Evolutionary conservation across 179 eudicot species (phyloP), one percentile per base, ranked within the genome.

Genomic region (Spergularia azorica): DNA sequence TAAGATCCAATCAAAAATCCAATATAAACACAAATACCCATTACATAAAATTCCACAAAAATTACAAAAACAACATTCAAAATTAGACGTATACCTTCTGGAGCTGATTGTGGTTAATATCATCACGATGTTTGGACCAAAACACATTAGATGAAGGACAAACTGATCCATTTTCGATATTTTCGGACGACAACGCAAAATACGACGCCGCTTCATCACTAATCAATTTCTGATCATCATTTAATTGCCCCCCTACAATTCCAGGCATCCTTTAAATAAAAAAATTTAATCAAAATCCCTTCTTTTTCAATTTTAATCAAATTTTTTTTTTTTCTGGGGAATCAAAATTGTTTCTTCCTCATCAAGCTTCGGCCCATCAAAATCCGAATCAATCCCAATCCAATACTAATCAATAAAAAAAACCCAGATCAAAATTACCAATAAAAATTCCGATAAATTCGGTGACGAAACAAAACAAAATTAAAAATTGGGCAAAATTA

Each of bases 41-140:
- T 62, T 70, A 55, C 64, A 80, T 46, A 15, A 70, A 72, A 79
- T 52, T 73, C 15, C 46, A 79, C 72, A 72, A 46, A 73, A 68
- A 51, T 58, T 39, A 48, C 39, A 60, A 20, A 10, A 48, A 63
- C 32, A 55, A 61, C 72, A 77, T 38, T 57, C 9, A 62, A n/a
- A 59, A 75, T 39, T 48, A 14, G 15, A 41, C 60, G 46, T 17
- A 61, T 86, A 95, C 99, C 99, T 95, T 94, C 88, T 91, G 93
- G 62, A 95, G 94, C 89, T 94, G 97, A 85, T 88, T 86, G 77
- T 76, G 84, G 88, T 91, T 85, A 73, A 95, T 77, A 81, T 87
- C 97, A 75, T 81, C 87, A 6, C 94, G 83, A 73, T 91, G 96
- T 77, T 86, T 90, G 32, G 99, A 94, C 99, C 99, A 94, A 77